phyloP scores from a whole-genome alignment of 164 flowering plant species.

The Protea cynaroides region DNA sequence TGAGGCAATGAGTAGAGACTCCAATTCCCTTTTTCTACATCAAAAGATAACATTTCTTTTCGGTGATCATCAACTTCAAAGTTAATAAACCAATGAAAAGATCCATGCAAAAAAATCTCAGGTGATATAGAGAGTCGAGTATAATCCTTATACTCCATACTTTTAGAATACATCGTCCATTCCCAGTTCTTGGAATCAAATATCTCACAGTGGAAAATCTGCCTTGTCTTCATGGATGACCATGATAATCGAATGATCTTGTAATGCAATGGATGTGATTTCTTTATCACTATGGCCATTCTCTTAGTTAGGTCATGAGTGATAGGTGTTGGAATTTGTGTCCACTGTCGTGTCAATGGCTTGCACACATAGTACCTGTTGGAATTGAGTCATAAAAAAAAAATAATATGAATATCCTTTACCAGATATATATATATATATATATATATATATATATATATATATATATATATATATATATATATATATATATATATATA shows the following conservation, averaged over 20 bases:
- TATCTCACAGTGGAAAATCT: neutral
- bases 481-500: too few species aligned
- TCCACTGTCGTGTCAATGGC: neutral
- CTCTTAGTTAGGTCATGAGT: neutral
- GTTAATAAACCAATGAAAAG: neutral
- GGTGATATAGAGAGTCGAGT: too few species aligned
- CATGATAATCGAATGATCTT: neutral
- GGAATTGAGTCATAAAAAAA: too few species aligned
- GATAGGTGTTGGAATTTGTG: neutral
- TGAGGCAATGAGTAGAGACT: neutral
- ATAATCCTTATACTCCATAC: too few species aligned
- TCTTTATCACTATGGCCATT: neutral
- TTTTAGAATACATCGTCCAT: neutral
- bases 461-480: too few species aligned
- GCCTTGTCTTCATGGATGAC: neutral
- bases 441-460: too few species aligned
- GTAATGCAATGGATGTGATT: neutral
- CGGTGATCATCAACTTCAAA: too few species aligned
- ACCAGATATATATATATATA: too few species aligned
- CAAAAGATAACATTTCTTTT: neutral
- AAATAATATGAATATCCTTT: too few species aligned
- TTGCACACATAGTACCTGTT: neutral
- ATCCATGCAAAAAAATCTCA: neutral
- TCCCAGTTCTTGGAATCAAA: neutral
- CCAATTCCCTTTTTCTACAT: neutral